phyloP scores from a whole-genome alignment of 176 grass and related monocot species.

The Musa beccarii region DNA sequence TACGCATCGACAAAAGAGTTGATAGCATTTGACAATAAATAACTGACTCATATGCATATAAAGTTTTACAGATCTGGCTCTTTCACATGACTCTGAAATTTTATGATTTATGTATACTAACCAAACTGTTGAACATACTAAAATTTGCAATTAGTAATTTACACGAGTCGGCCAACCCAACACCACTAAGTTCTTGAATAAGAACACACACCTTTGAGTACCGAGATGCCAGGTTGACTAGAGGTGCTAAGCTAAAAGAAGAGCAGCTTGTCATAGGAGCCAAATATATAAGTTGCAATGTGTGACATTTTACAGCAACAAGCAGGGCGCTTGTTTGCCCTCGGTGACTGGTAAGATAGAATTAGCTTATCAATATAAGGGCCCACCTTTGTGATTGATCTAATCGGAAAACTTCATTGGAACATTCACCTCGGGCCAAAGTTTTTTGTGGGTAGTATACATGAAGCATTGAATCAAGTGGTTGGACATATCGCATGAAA shows the following conservation, averaged over 20 bases:
- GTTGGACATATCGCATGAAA: neutral
- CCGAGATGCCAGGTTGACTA: constrained; percentile 28
- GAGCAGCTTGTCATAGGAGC: neutral
- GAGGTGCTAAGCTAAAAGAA: constrained; percentile 17
- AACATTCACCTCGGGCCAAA: too few relatives aligned
- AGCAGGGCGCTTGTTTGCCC: neutral
- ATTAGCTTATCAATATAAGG: neutral
- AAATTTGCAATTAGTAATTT: constrained; percentile 60
- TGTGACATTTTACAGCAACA: constrained; percentile 9
- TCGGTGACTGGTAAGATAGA: neutral
- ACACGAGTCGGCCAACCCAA: constrained; percentile 37
- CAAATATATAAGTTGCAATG: neutral
- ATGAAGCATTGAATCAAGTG: neutral
- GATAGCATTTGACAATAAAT: constrained; percentile 29
- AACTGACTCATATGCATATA: constrained; percentile 32
- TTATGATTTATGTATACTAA: constrained; percentile 29
- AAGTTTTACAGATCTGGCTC: constrained; percentile 17
- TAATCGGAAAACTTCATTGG: neutral
- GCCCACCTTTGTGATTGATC: neutral
- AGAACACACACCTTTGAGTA: neutral
- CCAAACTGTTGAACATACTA: constrained; percentile 24
- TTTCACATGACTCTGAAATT: constrained; percentile 39
- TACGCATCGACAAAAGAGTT: constrained; percentile 33
- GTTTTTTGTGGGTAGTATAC: neutral
- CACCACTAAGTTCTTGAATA: neutral